Evolutionary conservation across 2,329 filamentous ascomycete species (phyloP).

Genomic region (Colletotrichum higginsianum): DNA sequence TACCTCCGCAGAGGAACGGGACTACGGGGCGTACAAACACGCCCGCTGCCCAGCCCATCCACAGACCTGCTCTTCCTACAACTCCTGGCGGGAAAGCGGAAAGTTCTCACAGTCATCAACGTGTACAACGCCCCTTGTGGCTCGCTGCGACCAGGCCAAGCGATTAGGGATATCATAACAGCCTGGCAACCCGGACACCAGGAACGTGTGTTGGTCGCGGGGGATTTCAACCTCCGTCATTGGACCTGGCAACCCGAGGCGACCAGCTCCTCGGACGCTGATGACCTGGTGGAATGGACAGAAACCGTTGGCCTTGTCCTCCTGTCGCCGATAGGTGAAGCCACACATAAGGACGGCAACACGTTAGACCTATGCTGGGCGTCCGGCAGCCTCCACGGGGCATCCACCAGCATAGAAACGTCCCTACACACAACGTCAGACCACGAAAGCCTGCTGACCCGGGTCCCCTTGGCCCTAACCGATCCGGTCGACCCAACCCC

Average conservation of each 20-base stretch:
- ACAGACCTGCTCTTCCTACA: constrained; percentile 14
- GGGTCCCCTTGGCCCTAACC: constrained; percentile 13
- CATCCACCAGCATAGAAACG: constrained; percentile 11
- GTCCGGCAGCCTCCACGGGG: constrained; percentile 3
- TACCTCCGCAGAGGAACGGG: constrained; percentile 11
- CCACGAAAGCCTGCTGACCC: constrained; percentile 10
- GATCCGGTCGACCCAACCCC: not conserved
- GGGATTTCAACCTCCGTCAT: constrained; percentile 9
- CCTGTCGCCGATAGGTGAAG: constrained; percentile 4
- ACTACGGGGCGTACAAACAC: constrained; percentile 5
- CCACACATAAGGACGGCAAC: constrained; percentile 1
- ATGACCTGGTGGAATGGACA: constrained; percentile 8
- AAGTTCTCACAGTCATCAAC: constrained; percentile 10
- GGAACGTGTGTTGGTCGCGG: not conserved
- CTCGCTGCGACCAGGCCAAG: not conserved
- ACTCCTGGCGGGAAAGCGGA: not conserved
- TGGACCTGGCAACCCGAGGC: constrained; percentile 1
- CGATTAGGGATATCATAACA: not conserved
- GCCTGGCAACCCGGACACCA: not conserved
- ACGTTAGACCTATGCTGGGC: constrained; percentile 10
- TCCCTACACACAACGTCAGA: constrained; percentile 7
- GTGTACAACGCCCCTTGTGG: constrained; percentile 10
- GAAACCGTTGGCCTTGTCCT: not conserved
- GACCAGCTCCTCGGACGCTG: not conserved
- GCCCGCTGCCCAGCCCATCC: not conserved